A percentile compares a stretch with the other conserved stretches of the same genome.
These are phyloP conservation scores for Calonectria ilicicola DNA, from an alignment of 2,329 filamentous ascomycete species.

Conservation along the genomic window DNA sequence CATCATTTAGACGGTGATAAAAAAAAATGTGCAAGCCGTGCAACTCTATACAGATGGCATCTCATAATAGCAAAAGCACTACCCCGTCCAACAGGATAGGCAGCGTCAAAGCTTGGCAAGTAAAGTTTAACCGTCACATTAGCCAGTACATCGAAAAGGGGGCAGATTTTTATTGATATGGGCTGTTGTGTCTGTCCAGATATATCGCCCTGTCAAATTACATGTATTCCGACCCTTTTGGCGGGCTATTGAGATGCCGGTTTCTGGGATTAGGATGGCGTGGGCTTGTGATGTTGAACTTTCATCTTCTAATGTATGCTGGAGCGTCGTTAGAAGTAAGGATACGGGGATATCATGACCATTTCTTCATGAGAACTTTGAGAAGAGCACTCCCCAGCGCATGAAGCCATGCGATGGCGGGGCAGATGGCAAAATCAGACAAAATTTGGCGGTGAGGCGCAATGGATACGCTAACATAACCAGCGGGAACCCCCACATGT, in stretches of 20 bases:
- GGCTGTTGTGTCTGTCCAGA: neutral
- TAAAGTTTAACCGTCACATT: neutral
- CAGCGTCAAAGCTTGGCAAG: neutral
- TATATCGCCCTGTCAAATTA: neutral
- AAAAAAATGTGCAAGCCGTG: no score
- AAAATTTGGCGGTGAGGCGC: slow-evolving; percentile 48
- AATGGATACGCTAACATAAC: slow-evolving; percentile 33
- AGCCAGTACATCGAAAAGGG: neutral
- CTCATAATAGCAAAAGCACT: neutral
- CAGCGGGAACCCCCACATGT: slow-evolving; percentile 22
- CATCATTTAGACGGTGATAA: no score
- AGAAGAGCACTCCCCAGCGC: neutral
- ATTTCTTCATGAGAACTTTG: neutral
- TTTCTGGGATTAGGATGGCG: neutral
- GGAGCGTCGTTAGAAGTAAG: neutral
- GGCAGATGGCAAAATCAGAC: slow-evolving; percentile 45
- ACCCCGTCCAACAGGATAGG: neutral
- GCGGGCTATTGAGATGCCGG: neutral
- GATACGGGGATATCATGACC: neutral
- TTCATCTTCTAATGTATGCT: neutral
- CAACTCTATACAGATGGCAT: neutral
- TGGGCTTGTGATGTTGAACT: neutral
- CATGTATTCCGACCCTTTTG: neutral
- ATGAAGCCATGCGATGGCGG: slow-evolving; percentile 37
- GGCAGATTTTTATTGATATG: neutral